Percentiles rank a stretch among this genome's conserved stretches.
Evolutionary conservation across 768 basidiomycete species (phyloP).

Genomic region (Leccinum longicurvipes): DNA sequence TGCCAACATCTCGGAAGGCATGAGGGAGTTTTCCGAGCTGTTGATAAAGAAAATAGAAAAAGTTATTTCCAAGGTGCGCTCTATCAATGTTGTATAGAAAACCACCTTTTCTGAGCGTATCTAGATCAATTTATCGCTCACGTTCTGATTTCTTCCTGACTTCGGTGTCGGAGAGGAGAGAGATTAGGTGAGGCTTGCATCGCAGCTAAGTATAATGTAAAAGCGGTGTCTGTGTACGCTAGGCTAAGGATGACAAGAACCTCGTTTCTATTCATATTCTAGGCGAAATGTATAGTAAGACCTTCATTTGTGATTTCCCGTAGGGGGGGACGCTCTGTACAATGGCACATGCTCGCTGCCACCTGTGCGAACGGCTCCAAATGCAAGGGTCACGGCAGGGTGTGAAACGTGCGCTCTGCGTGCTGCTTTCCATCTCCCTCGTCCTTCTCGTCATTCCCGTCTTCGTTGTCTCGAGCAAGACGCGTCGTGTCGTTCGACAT

Average conservation of each 20-base stretch:
- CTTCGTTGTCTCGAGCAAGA: not conserved
- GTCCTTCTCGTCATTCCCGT: too few relatives aligned
- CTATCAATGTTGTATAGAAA: not conserved
- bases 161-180: not conserved
- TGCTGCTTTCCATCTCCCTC: too few relatives aligned
- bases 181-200: not conserved
- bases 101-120: not conserved
- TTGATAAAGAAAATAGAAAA: slow-evolving; percentile 6
- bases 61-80: slow-evolving; percentile 7
- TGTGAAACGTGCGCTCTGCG: too few relatives aligned
- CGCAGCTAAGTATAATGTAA: not conserved
- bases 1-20: not conserved
- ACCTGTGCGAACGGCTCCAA: too few relatives aligned
- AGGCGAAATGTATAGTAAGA: not conserved
- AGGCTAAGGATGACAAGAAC: not conserved
- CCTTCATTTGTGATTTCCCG: not conserved
- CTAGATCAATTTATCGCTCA: not conserved
- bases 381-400: too few relatives aligned
- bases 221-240: not conserved
- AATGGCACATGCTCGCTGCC: too few relatives aligned
- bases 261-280: not conserved
- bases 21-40: slow-evolving; percentile 9
- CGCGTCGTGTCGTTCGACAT: not conserved
- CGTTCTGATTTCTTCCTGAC: not conserved
- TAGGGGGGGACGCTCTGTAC: not conserved